Conservation (phyloP, 148 eudicot species). For the Chenopodium berlandieri region DNA sequence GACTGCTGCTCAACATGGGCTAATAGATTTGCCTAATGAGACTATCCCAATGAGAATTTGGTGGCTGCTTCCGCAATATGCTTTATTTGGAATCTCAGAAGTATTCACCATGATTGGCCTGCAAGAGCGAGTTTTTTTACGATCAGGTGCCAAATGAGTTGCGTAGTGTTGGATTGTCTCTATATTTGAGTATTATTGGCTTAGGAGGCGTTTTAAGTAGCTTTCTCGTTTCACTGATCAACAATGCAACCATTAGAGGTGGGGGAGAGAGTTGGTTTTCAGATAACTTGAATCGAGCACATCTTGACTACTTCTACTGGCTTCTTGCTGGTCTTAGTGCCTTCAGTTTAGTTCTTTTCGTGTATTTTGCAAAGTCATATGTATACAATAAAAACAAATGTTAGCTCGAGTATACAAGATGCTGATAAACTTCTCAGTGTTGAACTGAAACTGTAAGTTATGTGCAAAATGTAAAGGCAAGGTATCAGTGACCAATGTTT, state of each 20-base stretch:
- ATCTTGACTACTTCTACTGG: slow-evolving; percentile 59
- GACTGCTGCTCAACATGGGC: too few relatives aligned
- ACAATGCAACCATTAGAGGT: slow-evolving; percentile 30
- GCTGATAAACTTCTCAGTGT: not conserved
- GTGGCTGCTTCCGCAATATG: too few relatives aligned
- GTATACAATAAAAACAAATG: slow-evolving; percentile 17
- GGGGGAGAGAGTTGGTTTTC: slow-evolving; percentile 50
- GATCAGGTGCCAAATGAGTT: slow-evolving; percentile 7
- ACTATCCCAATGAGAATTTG: too few relatives aligned
- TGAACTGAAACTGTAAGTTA: too few relatives aligned
- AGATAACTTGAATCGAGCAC: slow-evolving; percentile 45
- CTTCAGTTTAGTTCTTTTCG: slow-evolving; percentile 22
- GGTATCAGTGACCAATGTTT: too few relatives aligned
- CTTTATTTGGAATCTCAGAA: too few relatives aligned
- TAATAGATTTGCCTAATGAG: too few relatives aligned
- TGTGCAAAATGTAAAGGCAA: too few relatives aligned
- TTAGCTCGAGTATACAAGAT: not conserved
- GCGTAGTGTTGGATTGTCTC: slow-evolving; percentile 50
- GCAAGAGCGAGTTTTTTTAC: too few relatives aligned
- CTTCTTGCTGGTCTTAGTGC: slow-evolving; percentile 33
- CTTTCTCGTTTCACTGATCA: slow-evolving; percentile 40
- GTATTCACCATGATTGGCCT: too few relatives aligned
- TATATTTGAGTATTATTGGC: slow-evolving; percentile 53
- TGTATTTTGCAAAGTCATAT: slow-evolving; percentile 32
- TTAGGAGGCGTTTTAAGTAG: slow-evolving; percentile 60